Base-by-base conservation (phyloP, 2,329 filamentous ascomycete species). In the Apiospora aurea region DNA sequence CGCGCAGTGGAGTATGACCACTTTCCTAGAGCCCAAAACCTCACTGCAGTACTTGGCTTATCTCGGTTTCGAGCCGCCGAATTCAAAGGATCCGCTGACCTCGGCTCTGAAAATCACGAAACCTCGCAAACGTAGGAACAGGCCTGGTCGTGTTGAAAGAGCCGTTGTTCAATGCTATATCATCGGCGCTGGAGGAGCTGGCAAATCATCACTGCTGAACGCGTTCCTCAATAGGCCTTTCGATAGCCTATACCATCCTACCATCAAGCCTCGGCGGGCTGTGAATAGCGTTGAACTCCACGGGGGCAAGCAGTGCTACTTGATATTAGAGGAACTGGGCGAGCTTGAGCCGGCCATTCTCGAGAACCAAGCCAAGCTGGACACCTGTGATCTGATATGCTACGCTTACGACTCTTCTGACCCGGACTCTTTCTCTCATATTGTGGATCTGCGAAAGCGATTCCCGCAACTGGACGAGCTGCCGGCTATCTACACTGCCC, bases 1-100 rank as follows among this genome's bases (percentile, higher is more conserved):
- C 49, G 96, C 96, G 4, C 96, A 99, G 78, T 99, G 96, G 96
- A 98, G 95, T 80, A 99, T 99, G 96, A 99, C 96, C 0, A 99
- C 96, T 0, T 99, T 98, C 78, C 91, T 97, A 73, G 95, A 97
- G 71, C 96, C 96, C 16, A 97, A 96, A 80, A 98, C 94, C 0
- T 98, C 96, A 0, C 87, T 99, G 4, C 95, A 97, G 77, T 99
- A 99, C 80, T 90, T 99, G 2, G 96, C 96, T 3, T 98, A 98
- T 80, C 91, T 99, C 2, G 96, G 96, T 0, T 99, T 98, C 78
- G 96, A 98, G 80, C 92, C 94, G 2, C 86, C 90, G 1, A 93
- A 93, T 76, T 86, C 89, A n/a, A 93, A 92, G 72, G 92, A 93
- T 51, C 91, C 92, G 0, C 94, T 94, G 1, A 94, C 94, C 0